Evolutionary conservation across 2,329 filamentous ascomycete genomes (phyloP).

Genomic region (Claviceps citrina): DNA sequence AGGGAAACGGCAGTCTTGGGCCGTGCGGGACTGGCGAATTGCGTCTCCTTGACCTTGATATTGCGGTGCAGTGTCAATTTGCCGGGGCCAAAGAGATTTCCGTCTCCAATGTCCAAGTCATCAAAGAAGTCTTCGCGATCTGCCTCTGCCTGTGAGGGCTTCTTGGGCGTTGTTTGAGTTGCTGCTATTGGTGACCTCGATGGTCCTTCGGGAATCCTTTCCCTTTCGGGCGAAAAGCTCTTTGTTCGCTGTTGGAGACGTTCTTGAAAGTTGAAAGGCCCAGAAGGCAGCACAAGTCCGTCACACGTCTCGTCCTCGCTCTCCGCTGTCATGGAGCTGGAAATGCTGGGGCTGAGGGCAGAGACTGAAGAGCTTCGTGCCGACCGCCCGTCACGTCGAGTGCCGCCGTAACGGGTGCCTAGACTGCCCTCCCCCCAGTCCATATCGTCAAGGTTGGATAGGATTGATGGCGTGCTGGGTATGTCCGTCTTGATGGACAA

Average conservation of each 20-base stretch:
- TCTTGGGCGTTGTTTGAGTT: constrained; percentile 10
- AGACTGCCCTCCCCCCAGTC: constrained; percentile 92
- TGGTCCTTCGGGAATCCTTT: constrained; percentile 27
- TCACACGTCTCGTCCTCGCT: constrained; percentile 89
- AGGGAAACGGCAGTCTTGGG: constrained; percentile 66
- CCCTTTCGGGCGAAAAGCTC: constrained; percentile 39
- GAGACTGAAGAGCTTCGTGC: constrained; percentile 76
- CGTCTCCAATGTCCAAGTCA: constrained; percentile 74
- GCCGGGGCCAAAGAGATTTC: constrained; percentile 62
- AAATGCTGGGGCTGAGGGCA: constrained; percentile 79
- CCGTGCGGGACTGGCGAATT: constrained; percentile 53
- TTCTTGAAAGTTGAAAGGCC: constrained; percentile 68
- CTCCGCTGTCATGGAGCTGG: constrained; percentile 79
- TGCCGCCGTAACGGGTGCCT: constrained; percentile 79
- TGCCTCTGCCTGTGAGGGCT: constrained; percentile 21
- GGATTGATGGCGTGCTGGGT: constrained; percentile 39
- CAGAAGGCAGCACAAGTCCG: constrained; percentile 71
- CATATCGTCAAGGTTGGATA: constrained; percentile 54
- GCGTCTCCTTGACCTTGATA: constrained; percentile 65
- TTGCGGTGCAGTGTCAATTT: constrained; percentile 84
- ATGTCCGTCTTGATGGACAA: constrained; percentile 47
- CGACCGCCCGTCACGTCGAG: constrained; percentile 61
- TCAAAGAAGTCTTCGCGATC: constrained; percentile 67
- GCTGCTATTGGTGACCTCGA: constrained; percentile 1
- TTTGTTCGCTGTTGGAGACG: constrained; percentile 58